phyloP scores from a whole-genome alignment of 139 green algal genomes.

The Ettlia oleoabundans region DNA sequence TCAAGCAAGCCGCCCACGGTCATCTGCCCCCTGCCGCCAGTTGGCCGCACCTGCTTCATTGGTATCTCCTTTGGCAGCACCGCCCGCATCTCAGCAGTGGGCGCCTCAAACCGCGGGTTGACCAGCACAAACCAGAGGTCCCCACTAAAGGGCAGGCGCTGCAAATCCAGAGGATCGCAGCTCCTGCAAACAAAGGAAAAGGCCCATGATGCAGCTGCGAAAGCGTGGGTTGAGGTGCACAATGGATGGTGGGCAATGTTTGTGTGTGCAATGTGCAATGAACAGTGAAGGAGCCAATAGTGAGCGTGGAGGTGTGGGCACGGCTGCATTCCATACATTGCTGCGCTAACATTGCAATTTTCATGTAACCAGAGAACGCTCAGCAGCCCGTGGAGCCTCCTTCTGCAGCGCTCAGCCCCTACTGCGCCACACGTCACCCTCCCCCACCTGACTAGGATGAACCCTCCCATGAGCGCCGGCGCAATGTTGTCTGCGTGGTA shows the following conservation, averaged over 20 bases:
- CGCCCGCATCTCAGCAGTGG: conserved; percentile 93
- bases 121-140: conserved; percentile 93
- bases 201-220: too few relatives aligned
- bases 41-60: conserved; percentile 64
- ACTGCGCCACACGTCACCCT: conserved; percentile 4
- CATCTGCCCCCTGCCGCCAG: not conserved
- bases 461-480: conserved; percentile 91
- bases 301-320: too few relatives aligned
- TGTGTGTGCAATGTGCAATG: not conserved
- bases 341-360: too few relatives aligned
- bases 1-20: not conserved
- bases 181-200: conserved; percentile 55
- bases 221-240: not conserved
- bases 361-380: too few relatives aligned
- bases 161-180: conserved; percentile 76
- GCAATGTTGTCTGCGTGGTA: conserved; percentile 99
- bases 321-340: too few relatives aligned
- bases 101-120: conserved; percentile 94
- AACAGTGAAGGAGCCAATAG: not conserved
- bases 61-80: conserved; percentile 88
- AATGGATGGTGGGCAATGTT: conserved; percentile 32
- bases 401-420: too few relatives aligned
- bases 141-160: conserved; percentile 50
- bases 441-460: conserved; percentile 87
- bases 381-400: too few relatives aligned